Base-by-base conservation (phyloP, 257 asterid genomes). In the Voacanga thouarsii region DNA sequence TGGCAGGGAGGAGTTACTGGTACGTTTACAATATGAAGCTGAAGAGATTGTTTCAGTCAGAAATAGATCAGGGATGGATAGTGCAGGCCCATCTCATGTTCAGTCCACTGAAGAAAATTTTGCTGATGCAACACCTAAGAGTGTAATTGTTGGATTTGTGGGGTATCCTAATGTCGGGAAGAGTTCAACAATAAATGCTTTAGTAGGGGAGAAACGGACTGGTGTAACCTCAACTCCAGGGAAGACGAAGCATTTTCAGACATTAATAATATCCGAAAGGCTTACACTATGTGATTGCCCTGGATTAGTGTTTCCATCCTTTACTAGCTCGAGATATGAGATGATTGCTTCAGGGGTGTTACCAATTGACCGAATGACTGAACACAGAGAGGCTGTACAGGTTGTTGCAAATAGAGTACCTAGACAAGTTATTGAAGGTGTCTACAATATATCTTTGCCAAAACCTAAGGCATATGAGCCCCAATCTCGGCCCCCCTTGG, bases 151-250 rank as follows among this genome's bases (percentile, higher is more conserved):
- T 51, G 99, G 99, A 63, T 96, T 96, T 75, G 99, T 96, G 18
- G 99, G 99, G 50, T 96, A 96, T 83, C 99, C 99, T 30, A 96
- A 96, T 68, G 99, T 96, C 0, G 99, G 99, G n/a, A 96, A 96
- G 84, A 96, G 99, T 79, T 96, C 99, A 47, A 96, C 99, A 1
- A 96, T 96, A 80, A 96, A 96, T 76, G 99, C 98, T 75, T 85
- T 96, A 85, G 98, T 96, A 9, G 99, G 99, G 53, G 98, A 79
- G 84, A 96, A 96, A 80, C 84, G 85, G 74, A 90, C 99, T 1
- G 99, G 98, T n/a, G 99, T 96, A 66, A 96, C 99, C 70, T 93
- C 99, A 30, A 96, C 98, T 79, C 97, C 98, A 0, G 99, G 99
- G 78, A 96, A 96, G 86, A 96, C 99, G 0, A 96, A 96, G 86